Evolutionary conservation across 106 monocot species (phyloP), one percentile per base, ranked within the genome.

Genomic region (Chionographis japonica): DNA sequence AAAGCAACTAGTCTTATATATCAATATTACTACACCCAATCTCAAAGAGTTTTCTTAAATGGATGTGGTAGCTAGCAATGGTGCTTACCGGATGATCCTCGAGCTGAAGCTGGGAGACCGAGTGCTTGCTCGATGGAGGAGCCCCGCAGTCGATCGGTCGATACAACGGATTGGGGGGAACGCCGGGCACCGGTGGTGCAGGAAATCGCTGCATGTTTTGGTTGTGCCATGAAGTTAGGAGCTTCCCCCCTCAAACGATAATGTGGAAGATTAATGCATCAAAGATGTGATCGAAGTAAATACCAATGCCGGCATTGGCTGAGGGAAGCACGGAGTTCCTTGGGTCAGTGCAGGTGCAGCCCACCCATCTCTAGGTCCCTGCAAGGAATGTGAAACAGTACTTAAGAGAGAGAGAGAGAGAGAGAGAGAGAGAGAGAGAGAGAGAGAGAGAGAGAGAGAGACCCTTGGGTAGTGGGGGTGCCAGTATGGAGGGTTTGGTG

Each of bases 181-280:
- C 69, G 4, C 73, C 86, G 2, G 81, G 54, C 12, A 82, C 75
- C 4, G 80, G 55, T 58, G 77, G 63, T 3, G 70, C 66, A 61
- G 87, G 75, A 78, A 83, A 90, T 55, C 84, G 87, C 90, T 90
- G 80, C 81, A 77, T 40, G 12, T 8, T 56, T 19, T 27, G 27
- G 27, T 27, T 0, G 27, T 56, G 9, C 52, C 36, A 39, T 35
- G 8, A 46, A 46, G 8, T 46, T 10, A 46, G 8, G 9, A 10
- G 2, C 46, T 46, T 46, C 46, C 5, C 8, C 5, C 5, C 5
- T 46, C 46, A 46, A 1, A 1, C 9, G 2, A 46, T 6, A 46
- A 5, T 10, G 9, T 46, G 9, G 46, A 1, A 46, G 46, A 46
- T 46, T 5, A 46, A 46, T 5, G 46, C 46, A 46, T 46, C 8